Base-by-base conservation (phyloP, 208 protist genomes). In the Naegleria gruberi region DNA sequence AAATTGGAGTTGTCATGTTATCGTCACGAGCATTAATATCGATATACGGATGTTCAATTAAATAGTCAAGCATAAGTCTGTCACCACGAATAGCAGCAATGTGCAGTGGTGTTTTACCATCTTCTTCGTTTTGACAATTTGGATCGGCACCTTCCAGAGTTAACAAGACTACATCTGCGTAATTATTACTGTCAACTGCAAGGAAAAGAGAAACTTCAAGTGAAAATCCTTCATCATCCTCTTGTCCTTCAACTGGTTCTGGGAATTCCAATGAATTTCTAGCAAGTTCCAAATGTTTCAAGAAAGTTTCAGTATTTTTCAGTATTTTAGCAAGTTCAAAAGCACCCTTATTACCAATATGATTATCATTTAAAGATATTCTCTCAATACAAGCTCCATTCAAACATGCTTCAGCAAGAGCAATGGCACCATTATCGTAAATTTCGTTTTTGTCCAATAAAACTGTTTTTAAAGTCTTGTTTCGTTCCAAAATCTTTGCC, bases 41-140 rank as follows among this genome's bases (percentile, higher is more conserved):
- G 55, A 87, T 87, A 41, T 45, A 55, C 55, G 82, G 82, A 87
- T 87, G 82, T 6, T 23, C n/a, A 34, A 87, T 55, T 34, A 87
- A 40, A 34, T 45, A 51, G 6, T 87, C 43, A 40, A 87, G 12
- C 43, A 87, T 55, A 8, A 23, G 41, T 40, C 41, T 55, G 17
- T 87, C 44, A 41, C 82, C 82, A 55, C 43, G 41, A 15, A 87
- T 55, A 17, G 82, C 82, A 87, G 43, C 44, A n/a, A 87, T 51
- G n/a, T 87, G 82, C 1, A 87, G 30, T 41, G 82, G 82, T 40
- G 82, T 87, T 51, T 51, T 87, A 34, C 82, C 82, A 55, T 87
- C 82, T 40, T 47, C 43, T 87, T 87, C 82, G 12, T 87, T 87
- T 40, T 87, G 82, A 55, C 41, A 37, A 40, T 87, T 87, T 19